Conservation (phyloP, 2,329 filamentous ascomycete species). For the Phialophora macrospora region DNA sequence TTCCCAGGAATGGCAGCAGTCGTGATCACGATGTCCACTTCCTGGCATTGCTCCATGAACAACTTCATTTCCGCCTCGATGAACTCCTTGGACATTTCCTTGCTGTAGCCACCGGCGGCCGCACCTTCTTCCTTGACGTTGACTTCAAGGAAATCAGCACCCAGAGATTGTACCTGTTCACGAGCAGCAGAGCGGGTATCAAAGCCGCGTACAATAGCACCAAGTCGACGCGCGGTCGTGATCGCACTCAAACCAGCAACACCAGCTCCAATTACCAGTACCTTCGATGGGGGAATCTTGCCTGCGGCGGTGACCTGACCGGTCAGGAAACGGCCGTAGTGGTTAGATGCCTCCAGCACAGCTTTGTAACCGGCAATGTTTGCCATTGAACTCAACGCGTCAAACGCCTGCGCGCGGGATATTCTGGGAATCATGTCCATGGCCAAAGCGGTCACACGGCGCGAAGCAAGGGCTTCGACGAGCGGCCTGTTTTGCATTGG, state of each 20-base stretch:
- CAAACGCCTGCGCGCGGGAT: conserved; percentile 84
- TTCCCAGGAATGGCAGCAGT: conserved; percentile 88
- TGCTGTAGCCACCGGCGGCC: conserved; percentile 84
- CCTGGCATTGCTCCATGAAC: conserved; percentile 82
- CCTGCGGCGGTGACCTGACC: conserved; percentile 90
- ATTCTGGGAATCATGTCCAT: conserved; percentile 95
- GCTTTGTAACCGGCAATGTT: conserved; percentile 95
- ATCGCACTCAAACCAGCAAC: conserved; percentile 89
- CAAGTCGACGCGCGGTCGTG: conserved; percentile 81
- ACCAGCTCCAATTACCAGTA: conserved; percentile 86
- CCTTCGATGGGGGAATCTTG: conserved; percentile 87
- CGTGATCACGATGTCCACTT: conserved; percentile 91
- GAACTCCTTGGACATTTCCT: conserved; percentile 93
- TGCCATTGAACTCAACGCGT: conserved; percentile 87
- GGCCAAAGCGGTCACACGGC: conserved; percentile 77
- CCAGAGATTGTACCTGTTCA: conserved; percentile 88
- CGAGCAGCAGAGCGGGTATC: conserved; percentile 87
- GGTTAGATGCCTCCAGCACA: conserved; percentile 85
- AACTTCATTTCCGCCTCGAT: conserved; percentile 92
- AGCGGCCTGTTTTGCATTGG: conserved; percentile 78
- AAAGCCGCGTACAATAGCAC: conserved; percentile 87
- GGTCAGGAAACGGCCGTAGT: conserved; percentile 85
- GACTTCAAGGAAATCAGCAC: conserved; percentile 88
- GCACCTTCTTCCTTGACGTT: conserved; percentile 82
- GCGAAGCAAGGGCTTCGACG: conserved; percentile 72